These are phyloP conservation scores for Saccharomycopsis sp. DNA, from an alignment of 805 yeast genomes.

Conservation along the genomic window DNA sequence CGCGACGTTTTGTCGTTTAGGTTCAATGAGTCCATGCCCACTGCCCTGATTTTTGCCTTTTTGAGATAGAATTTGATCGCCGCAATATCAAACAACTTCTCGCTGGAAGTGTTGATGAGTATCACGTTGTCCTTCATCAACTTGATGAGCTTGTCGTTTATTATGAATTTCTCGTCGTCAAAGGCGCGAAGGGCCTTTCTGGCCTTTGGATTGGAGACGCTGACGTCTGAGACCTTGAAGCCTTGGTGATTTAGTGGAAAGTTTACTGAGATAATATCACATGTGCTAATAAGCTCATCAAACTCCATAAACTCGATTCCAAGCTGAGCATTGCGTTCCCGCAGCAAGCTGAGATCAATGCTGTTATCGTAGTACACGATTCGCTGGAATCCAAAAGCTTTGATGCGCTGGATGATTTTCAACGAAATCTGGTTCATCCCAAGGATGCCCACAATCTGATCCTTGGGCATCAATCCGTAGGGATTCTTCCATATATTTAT, in stretches of 20 bases:
- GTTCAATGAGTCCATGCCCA: conserved; percentile 15
- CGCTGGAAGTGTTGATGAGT: conserved; percentile 10
- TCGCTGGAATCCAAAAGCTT: conserved; percentile 8
- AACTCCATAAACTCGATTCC: conserved; percentile 11
- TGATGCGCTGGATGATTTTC: conserved; percentile 3
- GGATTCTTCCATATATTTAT: background rate
- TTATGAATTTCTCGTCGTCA: background rate
- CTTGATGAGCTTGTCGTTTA: conserved; percentile 1
- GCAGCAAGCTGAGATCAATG: background rate
- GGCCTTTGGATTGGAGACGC: background rate
- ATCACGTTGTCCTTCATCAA: conserved; percentile 13
- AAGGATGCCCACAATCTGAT: conserved; percentile 11
- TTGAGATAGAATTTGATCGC: conserved; percentile 6
- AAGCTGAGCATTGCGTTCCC: background rate
- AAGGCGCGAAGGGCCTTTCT: background rate
- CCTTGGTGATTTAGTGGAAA: background rate
- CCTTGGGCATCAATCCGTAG: conserved; percentile 14
- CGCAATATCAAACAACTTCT: conserved; percentile 7
- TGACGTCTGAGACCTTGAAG: background rate
- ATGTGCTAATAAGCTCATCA: background rate
- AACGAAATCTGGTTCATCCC: conserved; percentile 13
- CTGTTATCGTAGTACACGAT: conserved; percentile 10
- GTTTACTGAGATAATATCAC: conserved; percentile 10
- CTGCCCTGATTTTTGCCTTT: conserved; percentile 2
- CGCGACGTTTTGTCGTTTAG: background rate